phyloP scores from a whole-genome alignment of 1,284 basidiomycete genomes.

The Ceratobasidium sp. region DNA sequence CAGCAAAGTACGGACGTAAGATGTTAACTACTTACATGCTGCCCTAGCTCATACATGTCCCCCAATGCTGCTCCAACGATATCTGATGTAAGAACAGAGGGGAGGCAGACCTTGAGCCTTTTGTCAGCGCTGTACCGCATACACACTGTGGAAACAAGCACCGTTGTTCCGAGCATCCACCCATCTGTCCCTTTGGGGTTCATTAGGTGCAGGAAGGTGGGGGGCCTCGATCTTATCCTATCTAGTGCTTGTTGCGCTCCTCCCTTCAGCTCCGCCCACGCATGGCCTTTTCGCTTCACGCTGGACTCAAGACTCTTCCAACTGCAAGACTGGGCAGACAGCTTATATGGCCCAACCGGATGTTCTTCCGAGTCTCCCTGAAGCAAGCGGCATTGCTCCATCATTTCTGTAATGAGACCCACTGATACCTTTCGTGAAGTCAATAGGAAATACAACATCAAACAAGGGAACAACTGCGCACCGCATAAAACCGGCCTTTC shows the following conservation, averaged over 20 bases:
- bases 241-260: background rate
- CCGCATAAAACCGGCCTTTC: slow-evolving; percentile 11
- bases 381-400: background rate
- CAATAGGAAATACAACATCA: background rate
- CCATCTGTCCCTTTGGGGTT: background rate
- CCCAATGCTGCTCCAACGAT: background rate
- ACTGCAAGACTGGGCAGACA: background rate
- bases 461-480: background rate
- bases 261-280: background rate
- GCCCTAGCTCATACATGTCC: background rate
- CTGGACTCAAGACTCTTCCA: background rate
- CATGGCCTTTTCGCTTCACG: background rate
- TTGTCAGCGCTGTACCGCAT: no score
- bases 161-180: background rate
- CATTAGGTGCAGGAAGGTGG: background rate
- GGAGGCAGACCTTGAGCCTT: background rate
- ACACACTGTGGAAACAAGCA: background rate
- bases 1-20: background rate
- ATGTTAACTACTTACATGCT: slow-evolving; percentile 2
- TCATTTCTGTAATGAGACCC: background rate
- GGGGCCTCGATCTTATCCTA: background rate
- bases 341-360: background rate
- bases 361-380: background rate
- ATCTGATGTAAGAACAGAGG: slow-evolving; percentile 8
- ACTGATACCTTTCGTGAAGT: no score